Conservation (phyloP, 139 green algal species). For the Pseudopediastrum boryanum region DNA sequence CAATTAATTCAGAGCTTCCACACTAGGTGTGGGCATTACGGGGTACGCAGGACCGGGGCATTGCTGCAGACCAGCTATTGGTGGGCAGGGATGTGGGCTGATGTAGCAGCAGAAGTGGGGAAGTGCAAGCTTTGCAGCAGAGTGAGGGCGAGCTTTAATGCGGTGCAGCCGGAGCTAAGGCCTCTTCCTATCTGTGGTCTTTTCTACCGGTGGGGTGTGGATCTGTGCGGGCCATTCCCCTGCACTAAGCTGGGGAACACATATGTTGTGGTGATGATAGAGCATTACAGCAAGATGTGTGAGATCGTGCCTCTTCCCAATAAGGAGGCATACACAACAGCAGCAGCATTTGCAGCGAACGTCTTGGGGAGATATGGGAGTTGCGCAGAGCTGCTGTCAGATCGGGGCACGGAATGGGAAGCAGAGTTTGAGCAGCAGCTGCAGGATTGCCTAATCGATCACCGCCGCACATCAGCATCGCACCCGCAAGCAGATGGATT, state of each 20-base stretch:
- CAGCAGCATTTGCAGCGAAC: not conserved
- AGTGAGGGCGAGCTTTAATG: not conserved
- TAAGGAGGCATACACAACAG: not conserved
- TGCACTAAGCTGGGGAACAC: slow-evolving; percentile 5
- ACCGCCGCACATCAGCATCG: not conserved
- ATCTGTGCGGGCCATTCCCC: slow-evolving; percentile 26
- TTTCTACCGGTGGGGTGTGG: slow-evolving; percentile 29
- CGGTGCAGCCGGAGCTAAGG: not conserved
- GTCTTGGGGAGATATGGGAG: slow-evolving; percentile 15
- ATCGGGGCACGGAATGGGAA: slow-evolving; percentile 25
- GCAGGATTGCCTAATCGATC: not conserved
- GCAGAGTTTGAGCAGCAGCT: slow-evolving; percentile 21
- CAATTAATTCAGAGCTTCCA: not conserved
- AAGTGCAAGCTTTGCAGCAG: not conserved
- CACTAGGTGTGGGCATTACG: slow-evolving; percentile 10
- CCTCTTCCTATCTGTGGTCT: slow-evolving; percentile 17
- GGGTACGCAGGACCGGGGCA: not conserved
- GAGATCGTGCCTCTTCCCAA: slow-evolving; percentile 15
- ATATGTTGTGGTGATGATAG: slow-evolving; percentile 42
- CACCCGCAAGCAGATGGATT: not conserved
- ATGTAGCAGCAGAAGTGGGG: not conserved
- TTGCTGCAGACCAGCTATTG: not conserved
- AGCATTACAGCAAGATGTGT: slow-evolving; percentile 38
- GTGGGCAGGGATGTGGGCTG: not conserved
- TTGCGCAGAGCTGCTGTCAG: slow-evolving; percentile 27